These are phyloP conservation scores for Niveomyces coronatus DNA, from an alignment of 2,329 filamentous ascomycete genomes.

Conservation along the genomic window DNA sequence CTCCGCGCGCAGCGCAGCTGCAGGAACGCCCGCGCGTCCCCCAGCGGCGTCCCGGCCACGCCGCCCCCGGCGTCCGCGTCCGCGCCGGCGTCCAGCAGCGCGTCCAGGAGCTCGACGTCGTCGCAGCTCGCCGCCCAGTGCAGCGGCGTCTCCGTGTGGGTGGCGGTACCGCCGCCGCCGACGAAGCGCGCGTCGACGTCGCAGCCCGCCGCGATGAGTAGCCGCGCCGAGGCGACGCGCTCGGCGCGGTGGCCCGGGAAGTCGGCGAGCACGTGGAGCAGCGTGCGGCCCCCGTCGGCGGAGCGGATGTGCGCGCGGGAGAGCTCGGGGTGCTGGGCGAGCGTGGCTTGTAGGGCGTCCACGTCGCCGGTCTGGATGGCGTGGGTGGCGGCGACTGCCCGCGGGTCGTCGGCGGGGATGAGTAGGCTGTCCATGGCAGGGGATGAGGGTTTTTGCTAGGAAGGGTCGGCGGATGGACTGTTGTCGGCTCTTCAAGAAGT, in stretches of 20 bases:
- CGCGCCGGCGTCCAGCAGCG: constrained; percentile 14
- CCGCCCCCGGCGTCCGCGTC: constrained; percentile 13
- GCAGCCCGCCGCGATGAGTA: constrained; percentile 9
- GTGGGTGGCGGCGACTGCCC: constrained; percentile 3
- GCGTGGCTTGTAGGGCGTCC: constrained; percentile 2
- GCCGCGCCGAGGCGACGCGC: not conserved
- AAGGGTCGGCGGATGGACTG: too few relatives aligned
- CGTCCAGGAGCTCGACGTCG: constrained; percentile 11
- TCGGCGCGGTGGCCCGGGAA: constrained; percentile 12
- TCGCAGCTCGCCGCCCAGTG: constrained; percentile 13
- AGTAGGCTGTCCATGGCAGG: too few relatives aligned
- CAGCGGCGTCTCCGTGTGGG: constrained; percentile 12
- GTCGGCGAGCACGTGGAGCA: constrained; percentile 12
- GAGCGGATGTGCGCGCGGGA: constrained; percentile 9
- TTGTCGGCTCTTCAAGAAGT: too few relatives aligned
- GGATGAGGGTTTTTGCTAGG: too few relatives aligned
- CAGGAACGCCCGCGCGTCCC: constrained; percentile 12
- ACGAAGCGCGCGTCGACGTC: constrained; percentile 11
- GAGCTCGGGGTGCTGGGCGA: constrained; percentile 8
- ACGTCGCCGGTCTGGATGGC: constrained; percentile 10
- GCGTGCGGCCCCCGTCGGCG: constrained; percentile 6
- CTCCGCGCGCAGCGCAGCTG: constrained; percentile 11
- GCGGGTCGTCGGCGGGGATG: constrained; percentile 5
- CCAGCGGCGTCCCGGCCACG: constrained; percentile 12
- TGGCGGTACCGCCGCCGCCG: too few relatives aligned